A percentile compares a stretch with the other conserved stretches of the same genome.
Conservation (phyloP, 768 basidiomycete species). For the Boletus reticuloceps region DNA sequence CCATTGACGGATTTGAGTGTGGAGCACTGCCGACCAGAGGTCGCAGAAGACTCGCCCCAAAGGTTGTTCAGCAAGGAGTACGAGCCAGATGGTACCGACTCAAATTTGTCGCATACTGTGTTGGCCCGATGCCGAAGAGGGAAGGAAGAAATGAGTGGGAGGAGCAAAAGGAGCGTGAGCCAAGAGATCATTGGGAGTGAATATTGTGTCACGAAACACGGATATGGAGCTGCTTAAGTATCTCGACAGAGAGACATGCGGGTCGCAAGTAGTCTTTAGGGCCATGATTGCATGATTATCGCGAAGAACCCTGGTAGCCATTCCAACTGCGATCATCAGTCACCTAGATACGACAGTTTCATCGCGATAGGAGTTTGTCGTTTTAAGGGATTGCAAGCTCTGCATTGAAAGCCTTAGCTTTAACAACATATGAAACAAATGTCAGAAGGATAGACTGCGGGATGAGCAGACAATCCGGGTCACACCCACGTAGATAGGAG, state of each 20-base stretch:
- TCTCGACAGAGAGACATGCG: not conserved
- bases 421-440: not conserved
- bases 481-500: not conserved
- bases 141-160: slow-evolving; percentile 21
- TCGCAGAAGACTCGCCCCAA: slow-evolving; percentile 39
- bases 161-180: slow-evolving; percentile 11
- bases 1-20: slow-evolving; percentile 42
- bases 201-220: not conserved
- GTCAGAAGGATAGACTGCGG: not conserved
- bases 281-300: not conserved
- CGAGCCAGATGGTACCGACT: slow-evolving; percentile 39
- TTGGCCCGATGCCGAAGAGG: not conserved
- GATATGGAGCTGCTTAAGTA: slow-evolving; percentile 11
- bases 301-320: not conserved
- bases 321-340: not conserved
- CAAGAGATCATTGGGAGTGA: slow-evolving; percentile 11
- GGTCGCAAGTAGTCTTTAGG: not conserved
- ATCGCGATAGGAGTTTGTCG: not conserved
- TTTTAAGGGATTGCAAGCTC: not conserved
- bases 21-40: slow-evolving; percentile 52
- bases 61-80: slow-evolving; percentile 54
- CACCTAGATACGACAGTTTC: not conserved
- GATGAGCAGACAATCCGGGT: no score
- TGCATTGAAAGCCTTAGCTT: not conserved
- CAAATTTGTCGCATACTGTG: slow-evolving; percentile 48